These are phyloP conservation scores for Russula brevipes DNA, from an alignment of 768 basidiomycete genomes.

Conservation along the genomic window DNA sequence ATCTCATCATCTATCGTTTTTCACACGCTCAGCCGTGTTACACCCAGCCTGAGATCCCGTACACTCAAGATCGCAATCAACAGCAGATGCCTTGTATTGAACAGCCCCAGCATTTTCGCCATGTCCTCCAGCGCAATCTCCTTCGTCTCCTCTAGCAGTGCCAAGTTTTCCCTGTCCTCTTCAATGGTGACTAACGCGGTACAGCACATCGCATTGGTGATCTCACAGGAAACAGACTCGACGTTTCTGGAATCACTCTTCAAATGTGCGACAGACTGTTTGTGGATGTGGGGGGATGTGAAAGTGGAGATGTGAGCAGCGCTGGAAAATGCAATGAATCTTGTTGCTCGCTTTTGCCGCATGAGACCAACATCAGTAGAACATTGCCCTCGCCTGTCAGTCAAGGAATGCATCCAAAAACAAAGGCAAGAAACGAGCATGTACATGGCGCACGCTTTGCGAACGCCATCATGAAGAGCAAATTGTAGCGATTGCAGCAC, in stretches of 20 bases:
- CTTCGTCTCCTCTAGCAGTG: too few species aligned
- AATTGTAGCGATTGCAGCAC: constrained; percentile 66
- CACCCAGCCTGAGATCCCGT: too few species aligned
- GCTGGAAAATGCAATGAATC: constrained; percentile 54
- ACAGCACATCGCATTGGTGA: constrained; percentile 54
- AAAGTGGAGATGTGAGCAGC: constrained; percentile 46
- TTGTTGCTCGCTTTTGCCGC: constrained; percentile 58
- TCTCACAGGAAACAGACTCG: constrained; percentile 66
- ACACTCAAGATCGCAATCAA: too few species aligned
- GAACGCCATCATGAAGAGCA: constrained; percentile 80
- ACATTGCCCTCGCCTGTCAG: constrained; percentile 42
- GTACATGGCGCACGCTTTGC: constrained; percentile 73
- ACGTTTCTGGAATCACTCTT: constrained; percentile 76
- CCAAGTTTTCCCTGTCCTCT: too few species aligned
- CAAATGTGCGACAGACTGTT: constrained; percentile 59
- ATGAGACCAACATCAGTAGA: constrained; percentile 62
- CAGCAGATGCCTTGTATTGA: too few species aligned
- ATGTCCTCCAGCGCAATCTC: too few species aligned
- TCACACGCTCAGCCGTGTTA: too few species aligned
- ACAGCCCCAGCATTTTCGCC: too few species aligned
- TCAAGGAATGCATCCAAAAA: not conserved
- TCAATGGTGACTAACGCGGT: constrained; percentile 54
- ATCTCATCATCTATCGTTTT: too few species aligned
- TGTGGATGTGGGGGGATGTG: constrained; percentile 55
- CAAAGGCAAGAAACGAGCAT: constrained; percentile 27